phyloP scores from a whole-genome alignment of 2,329 filamentous ascomycete genomes.

The Aulographum hederae region DNA sequence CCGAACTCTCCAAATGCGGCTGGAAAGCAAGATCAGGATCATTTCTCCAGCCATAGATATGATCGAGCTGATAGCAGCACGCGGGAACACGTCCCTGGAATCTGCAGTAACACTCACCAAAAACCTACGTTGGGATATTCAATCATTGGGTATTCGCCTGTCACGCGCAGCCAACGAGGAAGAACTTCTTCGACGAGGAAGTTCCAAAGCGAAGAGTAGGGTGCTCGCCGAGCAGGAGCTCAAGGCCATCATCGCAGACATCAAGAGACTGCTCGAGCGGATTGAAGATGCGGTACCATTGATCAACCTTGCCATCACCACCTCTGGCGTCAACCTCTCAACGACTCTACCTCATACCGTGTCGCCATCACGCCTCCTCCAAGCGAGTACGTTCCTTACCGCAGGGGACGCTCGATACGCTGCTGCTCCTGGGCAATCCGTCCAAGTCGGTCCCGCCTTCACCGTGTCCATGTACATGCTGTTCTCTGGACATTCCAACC shows the following conservation, averaged over 20 bases:
- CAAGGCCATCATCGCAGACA: slow-evolving; percentile 51
- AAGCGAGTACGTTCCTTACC: slow-evolving; percentile 82
- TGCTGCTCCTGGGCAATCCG: slow-evolving; percentile 39
- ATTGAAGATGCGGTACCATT: slow-evolving; percentile 87
- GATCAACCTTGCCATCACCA: slow-evolving; percentile 84
- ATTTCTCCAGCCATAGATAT: slow-evolving; percentile 82
- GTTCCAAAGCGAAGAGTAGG: slow-evolving; percentile 28
- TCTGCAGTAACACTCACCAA: slow-evolving; percentile 72
- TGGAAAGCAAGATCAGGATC: slow-evolving; percentile 81
- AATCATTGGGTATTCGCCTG: slow-evolving; percentile 57
- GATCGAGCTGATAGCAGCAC: slow-evolving; percentile 69
- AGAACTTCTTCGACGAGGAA: slow-evolving; percentile 29
- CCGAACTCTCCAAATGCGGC: slow-evolving; percentile 47
- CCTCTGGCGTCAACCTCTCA: slow-evolving; percentile 74
- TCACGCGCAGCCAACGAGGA: slow-evolving; percentile 49
- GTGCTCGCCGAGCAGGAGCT: slow-evolving; percentile 46
- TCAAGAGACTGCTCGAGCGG: slow-evolving; percentile 52
- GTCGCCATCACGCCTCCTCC: slow-evolving; percentile 75
- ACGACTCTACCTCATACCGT: slow-evolving; percentile 64
- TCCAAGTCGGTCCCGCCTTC: slow-evolving; percentile 78
- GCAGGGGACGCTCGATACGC: slow-evolving; percentile 73
- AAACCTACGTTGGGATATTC: slow-evolving; percentile 66
- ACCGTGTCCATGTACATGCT: slow-evolving; percentile 87
- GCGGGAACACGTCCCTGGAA: slow-evolving; percentile 65
- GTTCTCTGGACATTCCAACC: slow-evolving; percentile 57